Percentiles rank a stretch among this genome's conserved stretches.
phyloP scores from a whole-genome alignment of 2,329 filamentous ascomycete species.

The Thielaviopsis populi region DNA sequence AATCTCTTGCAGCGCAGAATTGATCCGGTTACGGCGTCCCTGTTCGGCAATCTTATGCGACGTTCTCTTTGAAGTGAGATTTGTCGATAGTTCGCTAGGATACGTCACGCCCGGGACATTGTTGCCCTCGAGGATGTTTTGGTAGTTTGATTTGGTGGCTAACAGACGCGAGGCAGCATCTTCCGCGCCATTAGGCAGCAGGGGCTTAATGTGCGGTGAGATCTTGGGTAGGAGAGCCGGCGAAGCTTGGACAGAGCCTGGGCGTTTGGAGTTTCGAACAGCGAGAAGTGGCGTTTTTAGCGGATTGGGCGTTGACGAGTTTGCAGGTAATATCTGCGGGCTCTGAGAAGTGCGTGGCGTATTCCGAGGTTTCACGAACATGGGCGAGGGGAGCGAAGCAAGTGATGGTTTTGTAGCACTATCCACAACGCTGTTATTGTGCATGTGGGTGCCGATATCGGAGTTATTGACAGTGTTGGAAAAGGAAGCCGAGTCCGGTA shows the following conservation, averaged over 20 bases:
- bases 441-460: constrained; percentile 15
- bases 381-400: constrained; percentile 36
- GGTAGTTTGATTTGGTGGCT: constrained; percentile 92
- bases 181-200: constrained; percentile 52
- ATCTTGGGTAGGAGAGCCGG: constrained; percentile 79
- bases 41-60: constrained; percentile 98
- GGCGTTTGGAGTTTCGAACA: constrained; percentile 48
- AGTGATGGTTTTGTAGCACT: constrained; percentile 16
- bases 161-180: constrained; percentile 58
- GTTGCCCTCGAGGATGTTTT: constrained; percentile 90
- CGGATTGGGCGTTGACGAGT: constrained; percentile 27
- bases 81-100: constrained; percentile 78
- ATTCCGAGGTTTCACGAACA: constrained; percentile 28
- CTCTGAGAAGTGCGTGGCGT: constrained; percentile 47
- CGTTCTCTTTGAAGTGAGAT: constrained; percentile 88
- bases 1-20: constrained; percentile 82
- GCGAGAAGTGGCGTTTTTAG: constrained; percentile 42
- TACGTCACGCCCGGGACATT: constrained; percentile 81
- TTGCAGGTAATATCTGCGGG: constrained; percentile 42
- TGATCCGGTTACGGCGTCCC: constrained; percentile 87
- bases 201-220: constrained; percentile 84
- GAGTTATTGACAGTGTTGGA: constrained; percentile 28
- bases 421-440: constrained; percentile 26
- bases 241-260: constrained; percentile 61
- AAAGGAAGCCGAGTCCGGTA: constrained; percentile 52